Percentiles rank a stretch among this genome's conserved stretches.
Evolutionary conservation across 495 filamentous ascomycete species (phyloP).

Genomic region (Talaromyces nanjingensis): DNA sequence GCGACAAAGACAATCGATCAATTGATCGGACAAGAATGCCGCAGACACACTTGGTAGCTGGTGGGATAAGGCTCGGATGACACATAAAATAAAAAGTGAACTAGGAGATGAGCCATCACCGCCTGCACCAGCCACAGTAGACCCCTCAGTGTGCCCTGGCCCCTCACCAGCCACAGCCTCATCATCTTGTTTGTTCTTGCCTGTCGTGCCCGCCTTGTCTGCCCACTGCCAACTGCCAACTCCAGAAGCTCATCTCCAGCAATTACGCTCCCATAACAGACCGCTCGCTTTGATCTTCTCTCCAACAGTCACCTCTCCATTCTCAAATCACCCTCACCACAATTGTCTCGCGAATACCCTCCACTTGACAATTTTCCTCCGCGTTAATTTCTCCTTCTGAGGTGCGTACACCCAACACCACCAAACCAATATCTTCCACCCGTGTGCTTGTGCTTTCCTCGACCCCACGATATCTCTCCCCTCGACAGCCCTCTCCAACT

Average conservation of each 20-base stretch:
- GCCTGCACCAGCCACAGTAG: conserved; percentile 5
- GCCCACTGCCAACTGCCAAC: not conserved
- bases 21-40: not conserved
- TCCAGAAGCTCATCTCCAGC: not conserved
- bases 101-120: not conserved
- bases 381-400: not conserved
- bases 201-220: not conserved
- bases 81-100: not conserved
- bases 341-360: not conserved
- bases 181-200: not conserved
- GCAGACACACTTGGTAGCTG: not conserved
- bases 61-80: conserved; percentile 1
- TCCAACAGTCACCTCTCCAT: not conserved
- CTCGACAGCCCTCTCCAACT: not conserved
- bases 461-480: conserved; percentile 4
- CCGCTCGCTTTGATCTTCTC: not conserved
- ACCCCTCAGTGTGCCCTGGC: not conserved
- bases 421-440: not conserved
- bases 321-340: not conserved
- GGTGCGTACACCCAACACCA: not conserved
- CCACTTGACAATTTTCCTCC: not conserved
- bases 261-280: not conserved
- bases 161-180: conserved; percentile 8
- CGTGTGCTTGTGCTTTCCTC: conserved; percentile 2
- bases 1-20: not conserved